Percentiles rank a stretch among this genome's conserved stretches.
phyloP scores from a whole-genome alignment of 2,329 filamentous ascomycete species.

The Incumbomyces delicatus region DNA sequence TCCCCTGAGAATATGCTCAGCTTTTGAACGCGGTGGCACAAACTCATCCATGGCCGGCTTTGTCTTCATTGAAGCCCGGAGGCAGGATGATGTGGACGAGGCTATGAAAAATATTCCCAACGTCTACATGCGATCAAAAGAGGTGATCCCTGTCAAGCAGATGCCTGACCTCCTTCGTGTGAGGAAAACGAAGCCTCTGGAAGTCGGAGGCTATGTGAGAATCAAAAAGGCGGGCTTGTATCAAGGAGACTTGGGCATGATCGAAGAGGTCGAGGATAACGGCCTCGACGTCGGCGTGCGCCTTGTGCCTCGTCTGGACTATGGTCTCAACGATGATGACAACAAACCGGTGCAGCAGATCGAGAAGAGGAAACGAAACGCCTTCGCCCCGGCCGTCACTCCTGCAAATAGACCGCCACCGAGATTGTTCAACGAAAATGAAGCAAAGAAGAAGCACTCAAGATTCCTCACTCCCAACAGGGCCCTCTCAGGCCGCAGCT shows the following conservation, averaged over 20 bases:
- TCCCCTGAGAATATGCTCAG: conserved; percentile 73
- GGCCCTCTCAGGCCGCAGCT: conserved; percentile 55
- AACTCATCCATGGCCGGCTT: conserved; percentile 76
- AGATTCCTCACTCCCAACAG: conserved; percentile 45
- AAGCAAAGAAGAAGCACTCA: conserved; percentile 80
- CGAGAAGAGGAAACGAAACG: conserved; percentile 67
- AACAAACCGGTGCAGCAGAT: conserved; percentile 35
- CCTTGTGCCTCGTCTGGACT: conserved; percentile 84
- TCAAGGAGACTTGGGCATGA: conserved; percentile 78
- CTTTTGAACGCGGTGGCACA: conserved; percentile 71
- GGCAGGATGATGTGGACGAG: conserved; percentile 73
- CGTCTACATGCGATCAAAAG: conserved; percentile 79
- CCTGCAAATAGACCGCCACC: conserved; percentile 68
- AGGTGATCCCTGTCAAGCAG: conserved; percentile 88
- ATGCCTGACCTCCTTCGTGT: conserved; percentile 94
- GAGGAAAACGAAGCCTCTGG: conserved; percentile 71
- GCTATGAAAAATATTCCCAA: conserved; percentile 78
- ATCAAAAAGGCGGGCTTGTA: conserved; percentile 68
- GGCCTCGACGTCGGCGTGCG: conserved; percentile 79
- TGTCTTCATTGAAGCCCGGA: conserved; percentile 85
- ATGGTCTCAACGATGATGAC: conserved; percentile 72
- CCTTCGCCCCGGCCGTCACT: conserved; percentile 35
- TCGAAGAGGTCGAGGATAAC: conserved; percentile 86
- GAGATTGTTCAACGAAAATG: conserved; percentile 81
- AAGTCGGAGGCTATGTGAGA: conserved; percentile 85